phyloP scores from a whole-genome alignment of 164 flowering plant species.

The Saururus chinensis region DNA sequence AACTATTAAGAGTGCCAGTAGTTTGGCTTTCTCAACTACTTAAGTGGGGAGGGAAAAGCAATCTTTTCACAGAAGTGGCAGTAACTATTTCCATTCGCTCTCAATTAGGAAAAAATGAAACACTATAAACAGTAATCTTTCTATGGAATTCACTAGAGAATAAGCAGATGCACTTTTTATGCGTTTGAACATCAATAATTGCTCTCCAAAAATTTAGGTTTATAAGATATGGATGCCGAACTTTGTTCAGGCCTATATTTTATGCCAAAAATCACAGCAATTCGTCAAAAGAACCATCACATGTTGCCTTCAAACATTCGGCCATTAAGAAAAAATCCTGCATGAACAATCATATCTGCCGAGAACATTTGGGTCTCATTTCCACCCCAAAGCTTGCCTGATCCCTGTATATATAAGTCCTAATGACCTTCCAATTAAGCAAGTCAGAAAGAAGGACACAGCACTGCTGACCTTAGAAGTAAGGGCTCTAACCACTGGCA shows the following conservation, averaged over 20 bases:
- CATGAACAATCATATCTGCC: background rate
- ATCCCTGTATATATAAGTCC: slow-evolving; percentile 93
- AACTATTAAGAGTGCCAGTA: background rate
- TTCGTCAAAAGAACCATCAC: background rate
- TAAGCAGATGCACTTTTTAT: too few relatives aligned
- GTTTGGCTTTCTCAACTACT: background rate
- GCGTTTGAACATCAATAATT: background rate
- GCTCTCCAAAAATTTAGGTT: background rate
- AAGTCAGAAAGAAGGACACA: slow-evolving; percentile 79
- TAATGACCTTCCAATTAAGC: slow-evolving; percentile 83
- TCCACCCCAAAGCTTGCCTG: slow-evolving; percentile 81
- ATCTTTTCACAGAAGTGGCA: background rate
- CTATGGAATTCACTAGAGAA: background rate
- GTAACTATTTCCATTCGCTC: background rate
- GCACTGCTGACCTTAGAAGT: slow-evolving; percentile 57
- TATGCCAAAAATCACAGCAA: background rate
- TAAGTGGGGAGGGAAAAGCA: background rate
- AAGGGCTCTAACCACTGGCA: slow-evolving; percentile 63
- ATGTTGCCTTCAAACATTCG: background rate
- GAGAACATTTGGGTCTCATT: slow-evolving; percentile 20
- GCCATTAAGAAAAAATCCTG: background rate
- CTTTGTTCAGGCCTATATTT: background rate
- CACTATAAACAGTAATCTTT: background rate
- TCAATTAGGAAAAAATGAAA: too few relatives aligned
- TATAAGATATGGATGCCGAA: too few relatives aligned